These are phyloP conservation scores for Angomonas deanei DNA, from an alignment of 208 protist genomes.

Conservation along the genomic window DNA sequence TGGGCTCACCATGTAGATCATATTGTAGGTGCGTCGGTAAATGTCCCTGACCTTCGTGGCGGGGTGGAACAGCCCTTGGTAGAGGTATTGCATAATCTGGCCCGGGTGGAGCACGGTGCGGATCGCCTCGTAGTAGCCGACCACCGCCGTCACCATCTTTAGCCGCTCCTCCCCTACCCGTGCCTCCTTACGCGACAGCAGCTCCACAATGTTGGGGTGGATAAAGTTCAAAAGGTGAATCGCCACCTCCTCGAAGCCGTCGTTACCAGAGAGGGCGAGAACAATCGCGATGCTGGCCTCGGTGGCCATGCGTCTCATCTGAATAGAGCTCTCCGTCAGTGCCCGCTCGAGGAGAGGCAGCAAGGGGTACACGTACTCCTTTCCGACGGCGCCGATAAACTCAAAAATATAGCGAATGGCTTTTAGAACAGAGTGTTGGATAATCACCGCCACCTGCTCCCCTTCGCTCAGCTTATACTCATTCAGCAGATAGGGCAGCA, in stretches of 20 bases:
- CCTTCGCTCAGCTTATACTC: slow-evolving; percentile 99
- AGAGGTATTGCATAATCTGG: slow-evolving; percentile 92
- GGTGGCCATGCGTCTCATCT: slow-evolving; percentile 98
- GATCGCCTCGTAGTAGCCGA: slow-evolving; percentile 97
- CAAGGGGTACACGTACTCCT: slow-evolving; percentile 98
- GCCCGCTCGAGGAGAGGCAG: slow-evolving; percentile 97
- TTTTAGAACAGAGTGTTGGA: slow-evolving; percentile 98
- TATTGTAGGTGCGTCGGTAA: slow-evolving; percentile 99
- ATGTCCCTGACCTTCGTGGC: slow-evolving; percentile 97
- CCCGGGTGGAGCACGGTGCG: slow-evolving; percentile 93
- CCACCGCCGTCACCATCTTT: slow-evolving; percentile 92
- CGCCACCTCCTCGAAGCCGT: slow-evolving; percentile 91
- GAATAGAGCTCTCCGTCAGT: slow-evolving; percentile 97
- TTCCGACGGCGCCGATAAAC: slow-evolving; percentile 96
- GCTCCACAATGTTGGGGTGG: slow-evolving; percentile 99
- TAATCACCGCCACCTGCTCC: slow-evolving; percentile 92
- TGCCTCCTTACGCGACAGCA: slow-evolving; percentile 88
- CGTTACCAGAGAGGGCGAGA: slow-evolving; percentile 65
- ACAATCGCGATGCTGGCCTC: slow-evolving; percentile 96
- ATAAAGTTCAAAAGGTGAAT: slow-evolving; percentile 98
- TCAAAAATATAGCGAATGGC: slow-evolving; percentile 99
- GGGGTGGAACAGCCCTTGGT: slow-evolving; percentile 98
- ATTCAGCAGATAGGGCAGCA: slow-evolving; percentile 99
- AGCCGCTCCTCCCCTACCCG: slow-evolving; percentile 77
- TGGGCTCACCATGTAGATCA: slow-evolving; percentile 96